A percentile compares a stretch with the other conserved stretches of the same genome.
Conservation (phyloP, 352 stramenopile species). For the Pythium periplocum region DNA sequence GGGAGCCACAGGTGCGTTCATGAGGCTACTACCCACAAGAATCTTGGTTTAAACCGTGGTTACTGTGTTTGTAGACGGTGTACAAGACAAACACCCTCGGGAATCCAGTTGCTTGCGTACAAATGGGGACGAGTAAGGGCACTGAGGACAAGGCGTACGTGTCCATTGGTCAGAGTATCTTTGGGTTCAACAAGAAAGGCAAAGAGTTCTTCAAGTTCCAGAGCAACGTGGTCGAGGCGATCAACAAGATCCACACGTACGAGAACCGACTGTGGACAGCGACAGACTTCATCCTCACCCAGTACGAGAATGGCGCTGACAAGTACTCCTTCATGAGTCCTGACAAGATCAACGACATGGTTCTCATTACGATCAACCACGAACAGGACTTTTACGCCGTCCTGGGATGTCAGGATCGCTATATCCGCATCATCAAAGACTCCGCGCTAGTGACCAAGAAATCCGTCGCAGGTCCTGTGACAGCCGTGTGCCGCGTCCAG, state of each 20-base stretch:
- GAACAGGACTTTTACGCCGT: constrained; percentile 59
- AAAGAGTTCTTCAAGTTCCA: constrained; percentile 87
- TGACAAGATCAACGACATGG: constrained; percentile 78
- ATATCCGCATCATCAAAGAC: constrained; percentile 55
- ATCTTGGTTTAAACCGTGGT: no score
- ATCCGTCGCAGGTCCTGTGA: constrained; percentile 43
- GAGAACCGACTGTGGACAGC: constrained; percentile 72
- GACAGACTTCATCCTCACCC: constrained; percentile 77
- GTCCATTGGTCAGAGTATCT: constrained; percentile 61
- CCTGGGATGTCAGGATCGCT: constrained; percentile 72
- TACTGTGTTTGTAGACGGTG: constrained; percentile 25
- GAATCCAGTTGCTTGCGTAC: constrained; percentile 55
- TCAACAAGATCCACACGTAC: constrained; percentile 62
- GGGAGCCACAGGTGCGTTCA: constrained; percentile 50
- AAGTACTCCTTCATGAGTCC: constrained; percentile 72
- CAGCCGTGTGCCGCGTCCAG: constrained; percentile 35
- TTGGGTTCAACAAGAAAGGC: constrained; percentile 79
- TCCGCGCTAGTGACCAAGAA: constrained; percentile 60
- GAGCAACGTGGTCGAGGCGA: constrained; percentile 77
- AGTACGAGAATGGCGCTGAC: constrained; percentile 79
- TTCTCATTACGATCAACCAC: constrained; percentile 48
- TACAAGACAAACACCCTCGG: constrained; percentile 61
- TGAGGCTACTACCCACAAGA: neutral
- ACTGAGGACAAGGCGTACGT: constrained; percentile 71
- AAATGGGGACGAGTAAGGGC: constrained; percentile 67